phyloP scores from a whole-genome alignment of 1,284 basidiomycete species.

The Ganoderma leucocontextum region DNA sequence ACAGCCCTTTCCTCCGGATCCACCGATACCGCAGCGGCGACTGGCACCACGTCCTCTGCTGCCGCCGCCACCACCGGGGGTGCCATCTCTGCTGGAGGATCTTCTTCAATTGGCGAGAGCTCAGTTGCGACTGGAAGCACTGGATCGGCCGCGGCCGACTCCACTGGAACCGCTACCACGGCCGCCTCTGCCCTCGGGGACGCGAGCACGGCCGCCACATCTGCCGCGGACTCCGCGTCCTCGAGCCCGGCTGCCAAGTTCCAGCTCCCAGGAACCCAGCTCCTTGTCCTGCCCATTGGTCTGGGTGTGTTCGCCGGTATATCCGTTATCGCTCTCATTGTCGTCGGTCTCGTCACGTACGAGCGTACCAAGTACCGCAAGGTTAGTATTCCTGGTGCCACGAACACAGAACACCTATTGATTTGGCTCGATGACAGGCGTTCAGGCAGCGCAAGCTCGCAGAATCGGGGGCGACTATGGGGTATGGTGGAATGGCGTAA shows the following conservation, averaged over 20 bases:
- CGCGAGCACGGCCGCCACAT: slow-evolving; percentile 36
- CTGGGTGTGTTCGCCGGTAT: slow-evolving; percentile 84
- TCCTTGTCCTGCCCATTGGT: slow-evolving; percentile 82
- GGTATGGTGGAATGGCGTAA: slow-evolving; percentile 70
- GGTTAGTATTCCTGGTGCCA: slow-evolving; percentile 48
- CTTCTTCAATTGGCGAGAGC: slow-evolving; percentile 23
- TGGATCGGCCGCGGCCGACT: slow-evolving; percentile 22
- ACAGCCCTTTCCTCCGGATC: slow-evolving; percentile 7
- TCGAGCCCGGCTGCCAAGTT: slow-evolving; percentile 55
- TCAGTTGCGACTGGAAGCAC: slow-evolving; percentile 22
- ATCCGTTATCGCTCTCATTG: slow-evolving; percentile 78
- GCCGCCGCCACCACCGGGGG: slow-evolving; percentile 16
- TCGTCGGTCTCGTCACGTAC: slow-evolving; percentile 83
- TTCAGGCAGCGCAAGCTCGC: slow-evolving; percentile 80
- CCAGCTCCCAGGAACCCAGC: slow-evolving; percentile 71
- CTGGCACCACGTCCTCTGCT: slow-evolving; percentile 12
- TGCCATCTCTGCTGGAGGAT: slow-evolving; percentile 26
- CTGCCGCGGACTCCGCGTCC: slow-evolving; percentile 52
- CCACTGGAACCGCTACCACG: slow-evolving; percentile 31
- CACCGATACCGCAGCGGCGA: slow-evolving; percentile 16
- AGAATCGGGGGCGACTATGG: slow-evolving; percentile 66
- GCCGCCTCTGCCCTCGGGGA: slow-evolving; percentile 21
- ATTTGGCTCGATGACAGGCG: slow-evolving; percentile 51
- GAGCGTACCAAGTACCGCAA: slow-evolving; percentile 85
- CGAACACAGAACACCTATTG: not conserved